Evolutionary conservation across 164 flowering plant genomes (phyloP).

Genomic region (Warburgia ugandensis): DNA sequence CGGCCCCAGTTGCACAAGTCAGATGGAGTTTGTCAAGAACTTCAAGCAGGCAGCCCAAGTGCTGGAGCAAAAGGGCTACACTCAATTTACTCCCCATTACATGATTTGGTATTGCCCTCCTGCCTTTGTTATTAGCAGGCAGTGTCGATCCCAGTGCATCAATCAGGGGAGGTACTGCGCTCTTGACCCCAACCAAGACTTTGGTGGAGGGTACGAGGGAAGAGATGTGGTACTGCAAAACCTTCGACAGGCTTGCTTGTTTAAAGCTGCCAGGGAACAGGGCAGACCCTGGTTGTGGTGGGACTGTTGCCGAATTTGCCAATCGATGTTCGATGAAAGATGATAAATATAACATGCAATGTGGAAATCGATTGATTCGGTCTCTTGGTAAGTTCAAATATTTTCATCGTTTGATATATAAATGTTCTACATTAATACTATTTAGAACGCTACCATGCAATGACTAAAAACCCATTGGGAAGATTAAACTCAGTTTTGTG

Average conservation of each 20-base stretch:
- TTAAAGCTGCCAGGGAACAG: conserved; percentile 72
- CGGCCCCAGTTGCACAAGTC: conserved; percentile 85
- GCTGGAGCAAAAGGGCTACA: conserved; percentile 76
- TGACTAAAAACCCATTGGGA: too few species aligned
- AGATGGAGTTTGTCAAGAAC: conserved; percentile 71
- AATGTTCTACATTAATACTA: too few species aligned
- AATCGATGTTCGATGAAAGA: conserved; percentile 95
- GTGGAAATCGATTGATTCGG: conserved; percentile 74
- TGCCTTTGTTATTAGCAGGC: conserved; percentile 73
- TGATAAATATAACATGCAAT: conserved; percentile 70
- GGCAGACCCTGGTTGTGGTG: conserved; percentile 96
- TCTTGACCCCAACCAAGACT: conserved; percentile 94
- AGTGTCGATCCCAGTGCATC: conserved; percentile 94
- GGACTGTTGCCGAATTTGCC: conserved; percentile 92
- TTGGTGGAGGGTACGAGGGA: conserved; percentile 81
- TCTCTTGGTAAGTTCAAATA: conserved; percentile 66
- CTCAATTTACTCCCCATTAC: conserved; percentile 89
- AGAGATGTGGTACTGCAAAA: conserved; percentile 90
- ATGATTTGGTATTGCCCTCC: conserved; percentile 97
- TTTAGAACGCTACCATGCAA: too few species aligned
- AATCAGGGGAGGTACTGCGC: conserved; percentile 97
- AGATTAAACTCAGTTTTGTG: too few species aligned
- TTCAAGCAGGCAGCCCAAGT: conserved; percentile 93
- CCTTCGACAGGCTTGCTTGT: conserved; percentile 75
- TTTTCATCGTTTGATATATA: too few species aligned